Percentiles rank a stretch among this genome's conserved stretches.
These are phyloP conservation scores for Huntiella moniliformis DNA, from an alignment of 2,329 filamentous ascomycete genomes.

Conservation along the genomic window DNA sequence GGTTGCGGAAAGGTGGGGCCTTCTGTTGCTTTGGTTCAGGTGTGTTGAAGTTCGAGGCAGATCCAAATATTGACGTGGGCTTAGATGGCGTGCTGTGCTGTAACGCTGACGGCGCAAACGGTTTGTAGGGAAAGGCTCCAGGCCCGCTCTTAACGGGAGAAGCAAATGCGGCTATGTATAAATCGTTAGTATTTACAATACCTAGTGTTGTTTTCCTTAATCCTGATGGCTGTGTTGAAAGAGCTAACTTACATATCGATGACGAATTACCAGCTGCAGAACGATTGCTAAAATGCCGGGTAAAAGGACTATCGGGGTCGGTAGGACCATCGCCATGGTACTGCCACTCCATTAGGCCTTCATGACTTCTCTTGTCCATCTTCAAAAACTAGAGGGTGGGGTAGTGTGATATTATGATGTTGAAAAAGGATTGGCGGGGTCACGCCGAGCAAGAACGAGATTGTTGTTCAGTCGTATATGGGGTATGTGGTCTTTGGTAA, in stretches of 20 bases:
- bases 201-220: background rate
- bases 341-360: slow-evolving; percentile 49
- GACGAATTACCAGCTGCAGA: background rate
- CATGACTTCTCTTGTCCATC: slow-evolving; percentile 38
- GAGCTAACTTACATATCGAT: background rate
- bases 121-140: too few species aligned
- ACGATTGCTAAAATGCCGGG: slow-evolving; percentile 13
- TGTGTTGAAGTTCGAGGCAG: background rate
- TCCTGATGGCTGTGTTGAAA: background rate
- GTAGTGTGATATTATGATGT: background rate
- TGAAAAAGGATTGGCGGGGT: too few species aligned
- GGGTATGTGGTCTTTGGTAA: too few species aligned
- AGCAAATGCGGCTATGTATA: background rate
- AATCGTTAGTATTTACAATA: background rate
- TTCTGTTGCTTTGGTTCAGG: slow-evolving; percentile 13
- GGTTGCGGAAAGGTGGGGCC: slow-evolving; percentile 40
- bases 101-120: too few species aligned
- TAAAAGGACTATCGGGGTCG: slow-evolving; percentile 43
- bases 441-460: too few species aligned
- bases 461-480: too few species aligned
- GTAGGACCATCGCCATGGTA: slow-evolving; percentile 38
- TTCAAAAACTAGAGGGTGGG: background rate
- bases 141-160: background rate
- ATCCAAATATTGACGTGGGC: slow-evolving; percentile 5
- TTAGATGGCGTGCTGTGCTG: slow-evolving; percentile 20